Percentiles rank a stretch among this genome's conserved stretches.
These are phyloP conservation scores for Xylaria sp. DNA, from an alignment of 2,329 filamentous ascomycete genomes.

Conservation along the genomic window DNA sequence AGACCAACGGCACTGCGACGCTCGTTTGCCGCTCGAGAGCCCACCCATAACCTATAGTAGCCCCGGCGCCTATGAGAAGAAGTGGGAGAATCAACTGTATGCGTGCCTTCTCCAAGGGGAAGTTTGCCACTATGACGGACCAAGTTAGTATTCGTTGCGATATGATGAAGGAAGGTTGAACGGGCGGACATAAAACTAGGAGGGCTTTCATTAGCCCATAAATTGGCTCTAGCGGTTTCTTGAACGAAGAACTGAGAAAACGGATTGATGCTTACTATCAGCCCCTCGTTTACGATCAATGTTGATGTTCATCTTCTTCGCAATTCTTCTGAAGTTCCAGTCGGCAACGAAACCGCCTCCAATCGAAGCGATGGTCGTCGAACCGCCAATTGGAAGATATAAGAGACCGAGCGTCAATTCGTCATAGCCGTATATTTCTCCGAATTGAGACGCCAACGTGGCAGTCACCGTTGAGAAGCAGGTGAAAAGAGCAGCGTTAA, in stretches of 20 bases:
- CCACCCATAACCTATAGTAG: conserved; percentile 64
- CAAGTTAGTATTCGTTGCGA: conserved; percentile 3
- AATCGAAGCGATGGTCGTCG: conserved; percentile 55
- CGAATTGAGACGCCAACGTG: conserved; percentile 58
- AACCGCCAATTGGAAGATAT: conserved; percentile 60
- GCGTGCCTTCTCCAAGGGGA: conserved; percentile 62
- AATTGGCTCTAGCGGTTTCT: not conserved
- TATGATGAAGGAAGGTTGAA: not conserved
- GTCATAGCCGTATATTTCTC: conserved; percentile 56
- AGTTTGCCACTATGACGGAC: conserved; percentile 45
- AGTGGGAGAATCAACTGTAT: conserved; percentile 61
- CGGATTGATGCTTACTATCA: conserved; percentile 41
- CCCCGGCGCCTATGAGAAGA: conserved; percentile 58
- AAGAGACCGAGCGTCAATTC: conserved; percentile 60
- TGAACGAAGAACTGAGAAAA: not conserved
- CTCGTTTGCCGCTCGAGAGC: conserved; percentile 56
- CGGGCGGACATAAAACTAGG: not conserved
- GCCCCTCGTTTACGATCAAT: conserved; percentile 65
- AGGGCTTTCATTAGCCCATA: not conserved
- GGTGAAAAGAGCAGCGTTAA: conserved; percentile 60
- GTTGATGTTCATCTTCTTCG: conserved; percentile 63
- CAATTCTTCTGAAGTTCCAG: conserved; percentile 75
- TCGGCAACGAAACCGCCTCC: conserved; percentile 64
- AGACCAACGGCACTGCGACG: conserved; percentile 60
- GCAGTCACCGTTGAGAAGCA: conserved; percentile 61